Conservation (phyloP, 345 rosid genomes). For the Rhizophora mangle region DNA sequence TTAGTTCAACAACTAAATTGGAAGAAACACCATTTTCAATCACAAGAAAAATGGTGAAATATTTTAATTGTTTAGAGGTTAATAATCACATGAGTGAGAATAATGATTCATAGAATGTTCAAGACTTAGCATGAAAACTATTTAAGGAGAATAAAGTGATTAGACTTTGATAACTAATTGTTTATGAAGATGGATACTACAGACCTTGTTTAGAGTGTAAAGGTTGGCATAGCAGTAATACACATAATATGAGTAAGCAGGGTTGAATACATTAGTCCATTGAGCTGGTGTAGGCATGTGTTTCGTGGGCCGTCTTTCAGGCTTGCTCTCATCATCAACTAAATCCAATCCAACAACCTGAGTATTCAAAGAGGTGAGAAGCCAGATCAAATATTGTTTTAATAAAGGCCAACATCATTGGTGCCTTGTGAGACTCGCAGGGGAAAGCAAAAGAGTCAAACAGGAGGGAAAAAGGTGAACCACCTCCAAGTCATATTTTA, state of each 20-base stretch:
- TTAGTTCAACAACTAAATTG: not conserved
- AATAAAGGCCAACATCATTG: no score
- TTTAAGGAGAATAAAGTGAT: not conserved
- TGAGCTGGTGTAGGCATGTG: slow-evolving; percentile 99
- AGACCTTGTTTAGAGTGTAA: slow-evolving; percentile 87
- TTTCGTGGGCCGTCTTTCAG: slow-evolving; percentile 98
- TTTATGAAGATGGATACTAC: not conserved
- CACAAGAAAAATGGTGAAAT: not conserved
- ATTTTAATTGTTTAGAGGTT: slow-evolving; percentile 13
- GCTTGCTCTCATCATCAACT: slow-evolving; percentile 99
- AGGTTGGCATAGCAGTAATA: slow-evolving; percentile 97
- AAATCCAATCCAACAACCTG: slow-evolving; percentile 98
- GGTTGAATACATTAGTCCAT: slow-evolving; percentile 96
- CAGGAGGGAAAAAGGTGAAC: no score
- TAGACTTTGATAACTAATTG: not conserved
- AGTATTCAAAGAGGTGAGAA: slow-evolving; percentile 22
- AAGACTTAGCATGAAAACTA: not conserved
- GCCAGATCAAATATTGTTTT: not conserved
- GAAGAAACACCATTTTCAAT: not conserved
- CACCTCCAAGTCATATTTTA: not conserved
- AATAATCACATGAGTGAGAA: not conserved
- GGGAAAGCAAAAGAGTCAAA: not conserved
- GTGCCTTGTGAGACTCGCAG: no score
- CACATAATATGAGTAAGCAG: slow-evolving; percentile 89
- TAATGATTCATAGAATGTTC: not conserved